Evolutionary conservation across 1,139 yeast species (phyloP), one percentile per base, ranked within the genome.

Genomic region (Eremothecium coryli): DNA sequence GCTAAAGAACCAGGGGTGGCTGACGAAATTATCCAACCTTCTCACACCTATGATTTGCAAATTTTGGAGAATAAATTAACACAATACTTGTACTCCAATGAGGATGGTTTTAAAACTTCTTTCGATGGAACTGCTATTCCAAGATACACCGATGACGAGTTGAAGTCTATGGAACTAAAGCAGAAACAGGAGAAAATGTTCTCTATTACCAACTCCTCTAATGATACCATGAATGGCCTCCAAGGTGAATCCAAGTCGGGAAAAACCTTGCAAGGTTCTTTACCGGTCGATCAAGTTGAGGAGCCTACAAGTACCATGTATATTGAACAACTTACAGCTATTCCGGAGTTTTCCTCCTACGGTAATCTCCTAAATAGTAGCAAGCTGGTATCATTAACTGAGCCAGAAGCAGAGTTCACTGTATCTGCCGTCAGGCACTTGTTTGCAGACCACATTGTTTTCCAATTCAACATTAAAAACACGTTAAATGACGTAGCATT

Each of bases 331-430:
- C 66, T 84, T 47, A 58, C 73, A 7, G 66, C 73, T 12, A 72
- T 84, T 44, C 80, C 82, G 21, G 90, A 84, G 56, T 70, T 84
- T 27, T 47, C 50, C 31, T 43, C 40, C 39, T 86, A 76, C 52
- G 98, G 98, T 41, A 61, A 70, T 34, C 67, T 88, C 45, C 66
- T 86, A 46, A 85, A 82, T 61, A 73, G 90, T 7, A 78, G 94
- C 2, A 59, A 64, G 32, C 70, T 74, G 36, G 65, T 75, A 38
- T 75, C 80, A 47, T 73, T 90, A 52, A 88, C 98, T 22, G 98
- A 90, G 57, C 71, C 74, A 43, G 98, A 88, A 56, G 86, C 93
- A 44, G 99, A 90, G 61, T 86, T 86, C 57, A 90, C 85, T 34
- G 95, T 93, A 36, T 71, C 71, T 36, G 90, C 82, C 23, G 70